These are phyloP conservation scores for Skeletonema marinoi DNA, from an alignment of 108 stramenopile genomes.

Conservation along the genomic window DNA sequence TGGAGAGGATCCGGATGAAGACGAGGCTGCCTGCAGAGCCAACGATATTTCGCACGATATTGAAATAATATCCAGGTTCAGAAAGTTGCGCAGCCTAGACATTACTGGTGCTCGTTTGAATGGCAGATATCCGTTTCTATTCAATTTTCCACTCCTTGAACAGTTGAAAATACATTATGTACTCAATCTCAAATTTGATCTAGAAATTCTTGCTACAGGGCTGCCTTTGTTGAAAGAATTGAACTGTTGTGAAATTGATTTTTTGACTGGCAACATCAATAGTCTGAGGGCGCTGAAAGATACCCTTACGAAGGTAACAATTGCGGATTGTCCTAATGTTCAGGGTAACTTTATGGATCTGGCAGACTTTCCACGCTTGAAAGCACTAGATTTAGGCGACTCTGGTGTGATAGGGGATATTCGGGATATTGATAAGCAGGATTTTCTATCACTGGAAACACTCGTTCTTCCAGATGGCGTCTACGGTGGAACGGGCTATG, in stretches of 20 bases:
- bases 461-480: not conserved
- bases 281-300: not conserved
- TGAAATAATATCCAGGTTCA: not conserved
- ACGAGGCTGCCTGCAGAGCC: not conserved
- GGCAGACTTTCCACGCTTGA: slow-evolving; percentile 11
- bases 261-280: not conserved
- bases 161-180: too few relatives aligned
- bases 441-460: not conserved
- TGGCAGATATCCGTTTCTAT: not conserved
- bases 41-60: not conserved
- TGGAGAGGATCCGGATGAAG: not conserved
- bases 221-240: slow-evolving; percentile 5
- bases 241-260: too few relatives aligned
- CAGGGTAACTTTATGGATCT: slow-evolving; percentile 10
- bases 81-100: not conserved
- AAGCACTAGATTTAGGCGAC: too few relatives aligned
- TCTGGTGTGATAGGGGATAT: not conserved
- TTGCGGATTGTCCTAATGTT: not conserved
- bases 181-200: not conserved
- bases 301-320: not conserved
- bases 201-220: not conserved
- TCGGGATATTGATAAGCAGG: not conserved
- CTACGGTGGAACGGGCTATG: not conserved
- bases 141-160: too few relatives aligned
- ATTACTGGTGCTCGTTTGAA: too few relatives aligned